These are phyloP conservation scores for Rhizopus stolonifer DNA, from an alignment of 371 early-diverging fungal species.

Conservation along the genomic window DNA sequence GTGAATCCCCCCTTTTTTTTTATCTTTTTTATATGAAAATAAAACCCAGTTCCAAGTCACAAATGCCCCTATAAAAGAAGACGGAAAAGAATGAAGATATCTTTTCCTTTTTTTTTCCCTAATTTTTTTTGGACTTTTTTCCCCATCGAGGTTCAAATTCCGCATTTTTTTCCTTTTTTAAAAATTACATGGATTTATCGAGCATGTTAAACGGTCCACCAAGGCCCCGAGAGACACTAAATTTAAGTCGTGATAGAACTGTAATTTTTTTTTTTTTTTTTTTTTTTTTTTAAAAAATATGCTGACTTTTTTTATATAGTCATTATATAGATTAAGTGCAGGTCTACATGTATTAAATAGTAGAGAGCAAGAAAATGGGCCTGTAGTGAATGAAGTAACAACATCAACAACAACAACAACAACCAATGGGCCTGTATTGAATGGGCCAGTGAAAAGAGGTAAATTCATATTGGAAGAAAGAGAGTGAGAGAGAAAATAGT, in stretches of 20 bases:
- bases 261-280: neutral
- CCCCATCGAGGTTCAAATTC: too few relatives aligned
- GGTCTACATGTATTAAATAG: neutral
- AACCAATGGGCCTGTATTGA: neutral
- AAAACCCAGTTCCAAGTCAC: neutral
- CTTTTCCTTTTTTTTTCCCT: neutral
- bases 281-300: too few relatives aligned
- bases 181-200: constrained; percentile 24
- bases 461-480: neutral
- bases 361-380: neutral
- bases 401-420: too few relatives aligned
- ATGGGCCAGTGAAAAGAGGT: neutral
- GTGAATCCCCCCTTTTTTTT: too few relatives aligned
- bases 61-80: neutral
- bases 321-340: neutral
- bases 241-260: neutral
- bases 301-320: neutral
- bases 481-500: too few relatives aligned
- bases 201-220: constrained; percentile 25
- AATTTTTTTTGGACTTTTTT: too few relatives aligned
- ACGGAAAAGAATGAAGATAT: neutral
- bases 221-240: neutral
- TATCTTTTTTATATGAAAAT: too few relatives aligned
- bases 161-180: neutral
- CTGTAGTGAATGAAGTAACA: neutral